Percentiles rank a stretch among this genome's conserved stretches.
Evolutionary conservation across 179 eudicot genomes (phyloP).

Genomic region (Silene coronaria): DNA sequence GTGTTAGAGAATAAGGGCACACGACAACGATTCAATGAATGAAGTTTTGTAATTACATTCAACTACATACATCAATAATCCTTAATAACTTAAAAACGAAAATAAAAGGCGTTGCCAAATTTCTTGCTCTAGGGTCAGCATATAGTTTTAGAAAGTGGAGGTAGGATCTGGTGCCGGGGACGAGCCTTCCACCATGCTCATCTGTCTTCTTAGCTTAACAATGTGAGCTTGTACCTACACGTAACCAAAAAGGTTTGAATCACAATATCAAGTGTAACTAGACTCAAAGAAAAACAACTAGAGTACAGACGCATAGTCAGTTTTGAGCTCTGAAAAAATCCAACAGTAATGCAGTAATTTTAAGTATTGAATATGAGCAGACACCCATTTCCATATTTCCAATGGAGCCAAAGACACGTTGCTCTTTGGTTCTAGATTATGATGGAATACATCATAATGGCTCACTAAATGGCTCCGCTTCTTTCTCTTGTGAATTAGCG

Average conservation of each 20-base stretch:
- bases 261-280: neutral
- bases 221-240: slow-evolving; percentile 74
- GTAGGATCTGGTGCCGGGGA: slow-evolving; percentile 38
- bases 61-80: slow-evolving; percentile 13
- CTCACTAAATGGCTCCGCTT: too few species aligned
- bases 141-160: slow-evolving; percentile 29
- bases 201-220: slow-evolving; percentile 59
- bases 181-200: slow-evolving; percentile 47
- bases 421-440: too few species aligned
- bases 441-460: too few species aligned
- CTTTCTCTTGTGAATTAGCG: too few species aligned
- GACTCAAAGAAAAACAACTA: neutral
- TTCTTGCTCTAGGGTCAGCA: slow-evolving; percentile 12
- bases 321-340: neutral
- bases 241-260: slow-evolving; percentile 9
- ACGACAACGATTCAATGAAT: neutral
- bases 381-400: too few species aligned
- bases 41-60: slow-evolving; percentile 12
- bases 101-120: neutral
- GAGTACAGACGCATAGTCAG: neutral
- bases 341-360: neutral
- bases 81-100: neutral
- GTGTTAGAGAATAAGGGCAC: neutral
- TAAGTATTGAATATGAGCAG: neutral
- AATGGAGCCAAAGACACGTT: too few species aligned